Conservation (phyloP, 352 stramenopile genomes). For the Pythium diclinum region DNA sequence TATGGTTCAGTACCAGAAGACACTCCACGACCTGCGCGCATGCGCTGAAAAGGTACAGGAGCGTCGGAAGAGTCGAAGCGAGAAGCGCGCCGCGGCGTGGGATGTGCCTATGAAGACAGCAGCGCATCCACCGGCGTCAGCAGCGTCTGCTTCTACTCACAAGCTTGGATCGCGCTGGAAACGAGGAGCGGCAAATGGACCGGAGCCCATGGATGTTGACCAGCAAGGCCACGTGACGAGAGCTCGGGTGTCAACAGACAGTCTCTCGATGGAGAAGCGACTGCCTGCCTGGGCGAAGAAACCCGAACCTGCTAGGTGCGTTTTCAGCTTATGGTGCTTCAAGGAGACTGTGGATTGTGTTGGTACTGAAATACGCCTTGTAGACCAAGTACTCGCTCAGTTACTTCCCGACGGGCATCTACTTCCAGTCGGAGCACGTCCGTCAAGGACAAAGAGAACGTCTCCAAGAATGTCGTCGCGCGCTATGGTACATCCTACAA, state of each 20-base stretch:
- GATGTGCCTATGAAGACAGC: background rate
- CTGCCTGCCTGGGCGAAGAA: constrained; percentile 25
- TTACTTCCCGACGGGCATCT: constrained; percentile 6
- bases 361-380: background rate
- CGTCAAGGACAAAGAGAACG: constrained; percentile 19
- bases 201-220: constrained; percentile 28
- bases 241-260: background rate
- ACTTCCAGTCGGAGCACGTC: constrained; percentile 1
- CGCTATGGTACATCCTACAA: constrained; percentile 23
- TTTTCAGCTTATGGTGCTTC: background rate
- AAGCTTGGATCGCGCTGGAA: constrained; percentile 9
- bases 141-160: background rate
- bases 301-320: constrained; percentile 11
- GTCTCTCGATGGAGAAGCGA: constrained; percentile 21
- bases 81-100: constrained; percentile 12
- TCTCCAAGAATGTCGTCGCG: constrained; percentile 24
- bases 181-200: background rate
- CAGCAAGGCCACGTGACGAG: constrained; percentile 15
- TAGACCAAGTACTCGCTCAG: constrained; percentile 8
- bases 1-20: constrained; percentile 45
- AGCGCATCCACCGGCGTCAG: background rate
- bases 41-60: constrained; percentile 11
- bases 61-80: constrained; percentile 12
- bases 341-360: background rate
- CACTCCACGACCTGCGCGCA: constrained; percentile 36